Evolutionary conservation across 2,329 filamentous ascomycete species (phyloP).

Genomic region (Anthostomella pinea): DNA sequence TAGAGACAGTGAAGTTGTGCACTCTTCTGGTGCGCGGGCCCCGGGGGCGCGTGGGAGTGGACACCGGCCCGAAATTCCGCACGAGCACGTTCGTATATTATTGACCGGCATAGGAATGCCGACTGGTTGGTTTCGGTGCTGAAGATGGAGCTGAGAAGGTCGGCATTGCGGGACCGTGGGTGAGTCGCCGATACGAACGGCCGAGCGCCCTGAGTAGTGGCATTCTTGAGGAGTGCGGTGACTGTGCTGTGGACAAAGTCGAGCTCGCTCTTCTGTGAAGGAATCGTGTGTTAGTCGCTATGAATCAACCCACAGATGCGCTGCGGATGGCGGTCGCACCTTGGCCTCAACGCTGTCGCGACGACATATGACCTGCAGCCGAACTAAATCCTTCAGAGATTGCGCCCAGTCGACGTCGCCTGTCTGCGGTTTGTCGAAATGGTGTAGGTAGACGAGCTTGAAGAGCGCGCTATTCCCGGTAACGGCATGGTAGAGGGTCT

Average conservation of each 20-base stretch:
- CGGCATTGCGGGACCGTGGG: constrained; percentile 44
- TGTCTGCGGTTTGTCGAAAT: constrained; percentile 43
- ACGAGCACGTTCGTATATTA: constrained; percentile 58
- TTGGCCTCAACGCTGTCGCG: constrained; percentile 34
- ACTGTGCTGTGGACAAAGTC: constrained; percentile 47
- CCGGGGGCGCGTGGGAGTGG: constrained; percentile 31
- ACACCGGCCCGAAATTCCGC: constrained; percentile 25
- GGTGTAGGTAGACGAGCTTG: constrained; percentile 58
- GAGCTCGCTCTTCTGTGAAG: constrained; percentile 40
- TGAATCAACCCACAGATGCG: not conserved
- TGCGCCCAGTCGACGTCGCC: constrained; percentile 39
- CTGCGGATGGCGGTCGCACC: constrained; percentile 29
- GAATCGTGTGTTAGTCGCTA: not conserved
- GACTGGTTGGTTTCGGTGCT: constrained; percentile 49
- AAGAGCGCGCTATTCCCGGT: constrained; percentile 57
- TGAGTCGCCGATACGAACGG: constrained; percentile 25
- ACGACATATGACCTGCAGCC: constrained; percentile 42
- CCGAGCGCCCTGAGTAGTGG: constrained; percentile 34
- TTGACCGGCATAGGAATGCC: constrained; percentile 62
- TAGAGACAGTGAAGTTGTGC: constrained; percentile 70
- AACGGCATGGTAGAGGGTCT: constrained; percentile 51
- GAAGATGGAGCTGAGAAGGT: constrained; percentile 45
- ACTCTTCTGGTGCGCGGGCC: constrained; percentile 56
- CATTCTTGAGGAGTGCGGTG: constrained; percentile 44
- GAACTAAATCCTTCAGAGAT: constrained; percentile 43